These are phyloP conservation scores for Curvularia verruculosa DNA, from an alignment of 2,329 filamentous ascomycete genomes.

Conservation along the genomic window DNA sequence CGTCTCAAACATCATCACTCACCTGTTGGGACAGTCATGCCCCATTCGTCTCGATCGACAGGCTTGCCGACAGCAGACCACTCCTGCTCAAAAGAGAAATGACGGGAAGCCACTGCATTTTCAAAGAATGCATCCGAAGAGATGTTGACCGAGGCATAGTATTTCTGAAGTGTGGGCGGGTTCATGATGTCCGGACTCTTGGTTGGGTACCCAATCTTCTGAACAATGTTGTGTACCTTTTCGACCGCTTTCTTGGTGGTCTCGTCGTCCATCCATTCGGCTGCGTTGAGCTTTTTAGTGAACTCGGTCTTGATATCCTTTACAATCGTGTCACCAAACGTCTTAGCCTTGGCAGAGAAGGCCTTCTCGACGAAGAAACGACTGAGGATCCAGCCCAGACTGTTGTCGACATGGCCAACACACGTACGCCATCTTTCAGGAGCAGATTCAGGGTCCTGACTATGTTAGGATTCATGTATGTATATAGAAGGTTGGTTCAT, in stretches of 20 bases:
- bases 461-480: constrained; percentile 21
- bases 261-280: constrained; percentile 69
- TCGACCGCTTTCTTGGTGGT: constrained; percentile 65
- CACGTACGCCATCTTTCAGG: constrained; percentile 72
- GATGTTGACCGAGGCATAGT: constrained; percentile 63
- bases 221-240: constrained; percentile 70
- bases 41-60: constrained; percentile 66
- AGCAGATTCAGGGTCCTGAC: constrained; percentile 62
- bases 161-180: constrained; percentile 60
- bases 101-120: constrained; percentile 61
- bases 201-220: constrained; percentile 72
- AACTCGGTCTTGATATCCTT: constrained; percentile 72
- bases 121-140: constrained; percentile 61
- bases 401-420: constrained; percentile 62
- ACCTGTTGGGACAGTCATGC: constrained; percentile 62
- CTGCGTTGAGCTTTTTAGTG: constrained; percentile 63
- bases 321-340: constrained; percentile 72
- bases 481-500: not conserved
- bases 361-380: constrained; percentile 73
- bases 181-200: constrained; percentile 66
- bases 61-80: constrained; percentile 67
- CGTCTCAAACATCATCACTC: not conserved
- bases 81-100: constrained; percentile 55
- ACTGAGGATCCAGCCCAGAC: constrained; percentile 71
- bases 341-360: constrained; percentile 70